Evolutionary conservation across 202 grass and related monocot species (phyloP).

Genomic region (Setaria viridis): DNA sequence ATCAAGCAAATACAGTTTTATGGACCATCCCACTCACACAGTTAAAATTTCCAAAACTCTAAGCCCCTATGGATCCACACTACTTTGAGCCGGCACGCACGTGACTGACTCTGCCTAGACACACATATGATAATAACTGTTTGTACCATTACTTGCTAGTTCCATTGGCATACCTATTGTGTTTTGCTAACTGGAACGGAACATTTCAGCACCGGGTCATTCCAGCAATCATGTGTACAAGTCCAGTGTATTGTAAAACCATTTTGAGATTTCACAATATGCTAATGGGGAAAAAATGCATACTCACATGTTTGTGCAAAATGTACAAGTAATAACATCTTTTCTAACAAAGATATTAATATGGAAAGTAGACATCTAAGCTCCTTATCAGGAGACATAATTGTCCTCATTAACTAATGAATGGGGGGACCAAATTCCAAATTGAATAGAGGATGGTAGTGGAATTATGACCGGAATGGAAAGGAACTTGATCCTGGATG

Average conservation of each 20-base stretch:
- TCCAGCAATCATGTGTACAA: neutral
- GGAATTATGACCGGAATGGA: constrained; percentile 8
- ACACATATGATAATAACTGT: neutral
- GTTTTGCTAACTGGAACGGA: neutral
- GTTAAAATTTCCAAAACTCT: neutral
- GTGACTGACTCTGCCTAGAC: neutral
- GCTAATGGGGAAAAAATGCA: neutral
- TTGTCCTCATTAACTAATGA: neutral
- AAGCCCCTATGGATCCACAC: neutral
- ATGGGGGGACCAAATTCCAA: neutral
- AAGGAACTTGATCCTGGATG: neutral
- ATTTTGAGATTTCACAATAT: neutral
- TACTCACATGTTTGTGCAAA: neutral
- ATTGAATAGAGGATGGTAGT: neutral
- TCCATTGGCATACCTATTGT: neutral
- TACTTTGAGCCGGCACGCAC: neutral
- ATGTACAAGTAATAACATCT: neutral
- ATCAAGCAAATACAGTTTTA: neutral
- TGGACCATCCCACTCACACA: neutral
- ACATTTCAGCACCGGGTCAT: constrained; percentile 1
- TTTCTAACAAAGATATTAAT: constrained; percentile 4
- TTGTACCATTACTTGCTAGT: neutral
- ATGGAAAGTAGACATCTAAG: constrained; percentile 1
- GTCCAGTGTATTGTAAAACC: neutral
- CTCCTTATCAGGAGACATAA: neutral